Percentiles rank a stretch among this genome's conserved stretches.
Conservation (phyloP, 2,329 filamentous ascomycete genomes). For the Lasiodiplodia sp. region DNA sequence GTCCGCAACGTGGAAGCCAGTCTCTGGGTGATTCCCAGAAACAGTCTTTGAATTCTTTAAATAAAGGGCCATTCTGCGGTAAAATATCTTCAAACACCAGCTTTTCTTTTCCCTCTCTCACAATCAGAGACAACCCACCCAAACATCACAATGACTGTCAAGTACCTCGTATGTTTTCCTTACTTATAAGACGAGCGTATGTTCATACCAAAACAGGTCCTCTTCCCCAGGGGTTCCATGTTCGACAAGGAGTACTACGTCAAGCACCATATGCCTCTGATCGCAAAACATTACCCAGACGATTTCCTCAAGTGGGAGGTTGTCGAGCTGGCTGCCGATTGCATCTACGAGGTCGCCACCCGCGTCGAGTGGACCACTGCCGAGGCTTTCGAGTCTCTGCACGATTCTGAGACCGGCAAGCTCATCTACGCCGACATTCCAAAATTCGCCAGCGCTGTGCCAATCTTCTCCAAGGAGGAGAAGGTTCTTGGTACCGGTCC, state of each 20-base stretch:
- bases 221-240: not conserved
- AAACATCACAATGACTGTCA: not conserved
- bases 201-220: not conserved
- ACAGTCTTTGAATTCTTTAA: too few relatives aligned
- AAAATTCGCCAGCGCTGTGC: not conserved
- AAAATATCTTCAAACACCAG: too few relatives aligned
- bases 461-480: not conserved
- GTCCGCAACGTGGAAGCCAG: too few relatives aligned
- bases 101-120: not conserved
- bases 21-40: too few relatives aligned
- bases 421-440: not conserved
- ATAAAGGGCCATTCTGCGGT: too few relatives aligned
- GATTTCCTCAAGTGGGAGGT: not conserved
- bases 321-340: not conserved
- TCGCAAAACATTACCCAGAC: not conserved
- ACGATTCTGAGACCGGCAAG: not conserved
- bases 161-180: not conserved
- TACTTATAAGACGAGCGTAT: not conserved
- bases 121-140: not conserved
- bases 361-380: constrained; percentile 1
- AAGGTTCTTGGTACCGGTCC: not conserved
- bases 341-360: not conserved
- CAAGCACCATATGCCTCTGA: not conserved
- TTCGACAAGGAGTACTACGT: constrained; percentile 6
- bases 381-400: not conserved